phyloP scores from a whole-genome alignment of 257 asterid species.

The Solanum sejunctum region DNA sequence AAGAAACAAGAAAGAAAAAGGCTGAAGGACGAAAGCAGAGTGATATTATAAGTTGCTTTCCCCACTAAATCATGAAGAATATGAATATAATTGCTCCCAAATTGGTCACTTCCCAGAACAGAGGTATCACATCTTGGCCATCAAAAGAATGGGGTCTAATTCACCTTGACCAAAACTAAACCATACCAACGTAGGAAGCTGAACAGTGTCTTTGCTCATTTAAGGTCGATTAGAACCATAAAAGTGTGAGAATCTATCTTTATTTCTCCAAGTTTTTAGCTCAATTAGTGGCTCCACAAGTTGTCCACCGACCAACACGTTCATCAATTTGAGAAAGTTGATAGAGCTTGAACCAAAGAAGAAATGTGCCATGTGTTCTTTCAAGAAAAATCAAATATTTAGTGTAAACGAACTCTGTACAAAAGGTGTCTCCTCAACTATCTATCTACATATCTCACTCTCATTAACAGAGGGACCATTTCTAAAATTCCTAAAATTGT shows the following conservation, averaged over 20 bases:
- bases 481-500: neutral
- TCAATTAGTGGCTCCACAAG: neutral
- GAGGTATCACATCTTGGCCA: neutral
- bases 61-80: neutral
- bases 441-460: slow-evolving; percentile 10
- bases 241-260: neutral
- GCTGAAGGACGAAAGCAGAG: neutral
- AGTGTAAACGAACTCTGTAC: slow-evolving; percentile 16
- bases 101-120: neutral
- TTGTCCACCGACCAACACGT: neutral
- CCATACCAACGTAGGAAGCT: neutral
- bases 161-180: neutral
- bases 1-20: neutral
- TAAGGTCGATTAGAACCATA: neutral
- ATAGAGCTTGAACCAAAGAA: neutral
- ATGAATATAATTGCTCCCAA: neutral
- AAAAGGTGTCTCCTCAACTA: slow-evolving; percentile 5
- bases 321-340: neutral
- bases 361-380: neutral
- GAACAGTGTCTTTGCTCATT: neutral
- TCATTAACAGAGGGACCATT: neutral
- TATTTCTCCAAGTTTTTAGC: neutral
- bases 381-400: slow-evolving; percentile 4
- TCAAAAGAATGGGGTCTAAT: neutral
- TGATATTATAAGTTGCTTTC: too few relatives aligned